Conservation (phyloP, 306 rosid species). For the Lagenaria siceraria region DNA sequence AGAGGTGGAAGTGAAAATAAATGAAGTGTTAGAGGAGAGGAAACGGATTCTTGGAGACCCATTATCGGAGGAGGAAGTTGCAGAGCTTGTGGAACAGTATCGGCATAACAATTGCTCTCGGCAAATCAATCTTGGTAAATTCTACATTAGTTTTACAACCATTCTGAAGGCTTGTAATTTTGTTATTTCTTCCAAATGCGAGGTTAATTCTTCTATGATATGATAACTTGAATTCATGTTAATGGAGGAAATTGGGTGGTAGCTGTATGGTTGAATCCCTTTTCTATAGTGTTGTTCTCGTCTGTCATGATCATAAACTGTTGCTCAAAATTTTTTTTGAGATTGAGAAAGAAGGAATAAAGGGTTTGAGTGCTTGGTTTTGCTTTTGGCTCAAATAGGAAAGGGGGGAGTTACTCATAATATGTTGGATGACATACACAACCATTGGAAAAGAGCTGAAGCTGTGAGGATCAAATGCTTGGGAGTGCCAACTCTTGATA, state of each 20-base stretch:
- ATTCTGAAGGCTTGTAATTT: not conserved
- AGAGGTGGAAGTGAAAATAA: conserved; percentile 22
- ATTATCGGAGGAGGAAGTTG: conserved; percentile 51
- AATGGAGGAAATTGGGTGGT: not conserved
- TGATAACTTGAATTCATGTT: not conserved
- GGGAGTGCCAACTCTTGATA: conserved; percentile 93
- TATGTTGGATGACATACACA: conserved; percentile 81
- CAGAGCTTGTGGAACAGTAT: conserved; percentile 64
- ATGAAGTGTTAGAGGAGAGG: conserved; percentile 31
- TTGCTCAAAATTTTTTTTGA: not conserved
- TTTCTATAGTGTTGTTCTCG: not conserved
- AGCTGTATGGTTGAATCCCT: not conserved
- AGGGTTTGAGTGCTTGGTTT: conserved; percentile 14
- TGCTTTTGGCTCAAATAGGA: conserved; percentile 27
- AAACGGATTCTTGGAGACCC: conserved; percentile 61
- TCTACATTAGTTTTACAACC: not conserved
- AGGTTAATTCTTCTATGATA: not conserved
- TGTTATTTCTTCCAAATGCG: not conserved
- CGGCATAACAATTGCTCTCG: conserved; percentile 71
- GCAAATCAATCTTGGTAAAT: conserved; percentile 69
- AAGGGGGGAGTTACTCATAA: conserved; percentile 89
- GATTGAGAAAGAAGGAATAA: not conserved
- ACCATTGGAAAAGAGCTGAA: conserved; percentile 85
- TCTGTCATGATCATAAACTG: not conserved
- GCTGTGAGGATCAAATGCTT: conserved; percentile 95